Conservation (phyloP, 75 land plant species). For the Selaginella tamariscina region DNA sequence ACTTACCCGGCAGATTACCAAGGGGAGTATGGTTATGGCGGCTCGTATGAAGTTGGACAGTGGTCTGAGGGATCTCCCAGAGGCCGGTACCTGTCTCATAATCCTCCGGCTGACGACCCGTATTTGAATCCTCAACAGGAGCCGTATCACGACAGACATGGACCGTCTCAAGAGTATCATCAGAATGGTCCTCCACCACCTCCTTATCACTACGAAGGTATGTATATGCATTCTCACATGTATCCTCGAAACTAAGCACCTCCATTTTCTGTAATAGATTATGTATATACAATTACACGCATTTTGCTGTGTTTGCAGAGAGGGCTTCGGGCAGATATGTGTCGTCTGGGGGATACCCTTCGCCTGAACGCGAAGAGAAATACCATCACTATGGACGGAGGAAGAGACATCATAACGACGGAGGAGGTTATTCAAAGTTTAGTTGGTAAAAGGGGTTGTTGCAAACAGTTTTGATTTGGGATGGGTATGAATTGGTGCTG, state of each 20-base stretch:
- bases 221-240: background rate
- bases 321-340: background rate
- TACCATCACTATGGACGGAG: background rate
- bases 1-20: background rate
- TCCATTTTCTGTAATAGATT: background rate
- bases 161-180: background rate
- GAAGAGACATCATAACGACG: too few species aligned
- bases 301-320: too few species aligned
- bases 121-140: background rate
- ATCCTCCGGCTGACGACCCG: background rate
- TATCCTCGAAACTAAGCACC: background rate
- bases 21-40: background rate
- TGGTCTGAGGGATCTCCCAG: background rate
- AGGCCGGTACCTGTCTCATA: background rate
- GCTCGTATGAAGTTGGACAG: background rate
- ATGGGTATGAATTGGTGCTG: too few species aligned
- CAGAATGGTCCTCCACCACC: background rate
- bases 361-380: background rate
- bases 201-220: background rate
- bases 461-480: too few species aligned
- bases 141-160: background rate
- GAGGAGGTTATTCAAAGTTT: background rate
- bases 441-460: too few species aligned
- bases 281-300: background rate
- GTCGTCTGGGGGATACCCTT: background rate